phyloP scores from a whole-genome alignment of 2,329 filamentous ascomycete species.

The Balansia obtecta region DNA sequence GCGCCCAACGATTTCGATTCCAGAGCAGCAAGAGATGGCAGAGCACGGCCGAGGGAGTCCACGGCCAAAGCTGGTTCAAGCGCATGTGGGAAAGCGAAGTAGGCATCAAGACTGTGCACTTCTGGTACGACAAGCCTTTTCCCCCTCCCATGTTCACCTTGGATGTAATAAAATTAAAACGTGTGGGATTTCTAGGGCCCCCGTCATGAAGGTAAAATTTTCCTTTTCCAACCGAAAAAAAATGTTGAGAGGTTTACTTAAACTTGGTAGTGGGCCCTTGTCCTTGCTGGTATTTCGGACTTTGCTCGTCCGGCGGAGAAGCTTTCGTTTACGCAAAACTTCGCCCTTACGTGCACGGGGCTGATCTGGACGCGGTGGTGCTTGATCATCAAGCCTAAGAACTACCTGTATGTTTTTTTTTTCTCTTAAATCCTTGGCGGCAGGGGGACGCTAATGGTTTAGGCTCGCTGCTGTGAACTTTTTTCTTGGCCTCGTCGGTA shows the following conservation, averaged over 20 bases:
- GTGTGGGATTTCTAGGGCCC: constrained; percentile 48
- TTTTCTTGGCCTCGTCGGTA: constrained; percentile 82
- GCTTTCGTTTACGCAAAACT: constrained; percentile 87
- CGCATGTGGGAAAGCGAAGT: constrained; percentile 75
- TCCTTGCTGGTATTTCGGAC: constrained; percentile 85
- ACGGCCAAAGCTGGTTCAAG: constrained; percentile 49
- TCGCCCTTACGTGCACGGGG: constrained; percentile 78
- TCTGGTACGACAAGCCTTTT: constrained; percentile 55
- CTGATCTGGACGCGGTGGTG: constrained; percentile 99
- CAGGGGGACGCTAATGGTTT: neutral
- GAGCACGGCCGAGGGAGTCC: constrained; percentile 46
- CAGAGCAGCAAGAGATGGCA: constrained; percentile 49
- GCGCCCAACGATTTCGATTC: constrained; percentile 23
- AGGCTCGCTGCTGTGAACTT: constrained; percentile 94
- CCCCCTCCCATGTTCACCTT: too few relatives aligned
- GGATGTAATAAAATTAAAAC: too few relatives aligned
- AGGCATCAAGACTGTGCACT: constrained; percentile 89
- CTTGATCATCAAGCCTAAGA: constrained; percentile 88
- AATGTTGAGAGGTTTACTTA: neutral
- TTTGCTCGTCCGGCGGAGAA: constrained; percentile 83
- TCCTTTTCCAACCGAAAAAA: constrained; percentile 2
- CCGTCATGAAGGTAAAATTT: constrained; percentile 63
- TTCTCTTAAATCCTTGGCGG: too few relatives aligned
- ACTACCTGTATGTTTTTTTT: constrained; percentile 79
- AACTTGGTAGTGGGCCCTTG: constrained; percentile 68